phyloP scores from a whole-genome alignment of 2,329 filamentous ascomycete genomes.

The Ceratocystis smalleyi region DNA sequence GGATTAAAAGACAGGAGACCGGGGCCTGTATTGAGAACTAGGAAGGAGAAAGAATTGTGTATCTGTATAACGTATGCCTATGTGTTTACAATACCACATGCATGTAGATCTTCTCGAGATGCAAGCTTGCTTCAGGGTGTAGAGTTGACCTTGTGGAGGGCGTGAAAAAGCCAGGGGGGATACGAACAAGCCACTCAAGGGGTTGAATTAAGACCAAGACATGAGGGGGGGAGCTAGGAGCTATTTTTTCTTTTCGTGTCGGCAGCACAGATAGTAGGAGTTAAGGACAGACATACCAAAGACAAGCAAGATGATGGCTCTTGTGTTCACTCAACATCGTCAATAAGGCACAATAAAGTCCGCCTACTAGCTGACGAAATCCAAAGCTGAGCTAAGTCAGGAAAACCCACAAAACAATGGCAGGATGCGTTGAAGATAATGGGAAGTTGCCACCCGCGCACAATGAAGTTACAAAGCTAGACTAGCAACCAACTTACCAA shows the following conservation, averaged over 20 bases:
- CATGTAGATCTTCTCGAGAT: background rate
- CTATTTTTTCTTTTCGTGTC: background rate
- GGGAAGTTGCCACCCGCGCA: background rate
- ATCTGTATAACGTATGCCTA: background rate
- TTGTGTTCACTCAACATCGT: background rate
- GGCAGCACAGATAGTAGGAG: background rate
- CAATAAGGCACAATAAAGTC: background rate
- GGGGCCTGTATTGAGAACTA: background rate
- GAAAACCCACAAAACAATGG: background rate
- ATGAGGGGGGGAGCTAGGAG: background rate
- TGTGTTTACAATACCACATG: background rate
- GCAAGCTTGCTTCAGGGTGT: background rate
- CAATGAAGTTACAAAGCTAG: background rate
- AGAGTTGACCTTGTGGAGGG: background rate
- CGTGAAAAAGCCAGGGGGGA: background rate
- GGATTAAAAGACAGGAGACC: background rate
- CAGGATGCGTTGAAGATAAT: constrained; percentile 2
- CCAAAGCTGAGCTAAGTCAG: background rate
- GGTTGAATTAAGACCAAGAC: background rate
- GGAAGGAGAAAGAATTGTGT: background rate
- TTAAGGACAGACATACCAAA: background rate
- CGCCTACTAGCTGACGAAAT: background rate
- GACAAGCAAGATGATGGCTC: background rate
- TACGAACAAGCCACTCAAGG: constrained; percentile 1
- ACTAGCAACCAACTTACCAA: background rate